These are phyloP conservation scores for Tephrocybe sp. DNA, from an alignment of 768 basidiomycete species.

Conservation along the genomic window DNA sequence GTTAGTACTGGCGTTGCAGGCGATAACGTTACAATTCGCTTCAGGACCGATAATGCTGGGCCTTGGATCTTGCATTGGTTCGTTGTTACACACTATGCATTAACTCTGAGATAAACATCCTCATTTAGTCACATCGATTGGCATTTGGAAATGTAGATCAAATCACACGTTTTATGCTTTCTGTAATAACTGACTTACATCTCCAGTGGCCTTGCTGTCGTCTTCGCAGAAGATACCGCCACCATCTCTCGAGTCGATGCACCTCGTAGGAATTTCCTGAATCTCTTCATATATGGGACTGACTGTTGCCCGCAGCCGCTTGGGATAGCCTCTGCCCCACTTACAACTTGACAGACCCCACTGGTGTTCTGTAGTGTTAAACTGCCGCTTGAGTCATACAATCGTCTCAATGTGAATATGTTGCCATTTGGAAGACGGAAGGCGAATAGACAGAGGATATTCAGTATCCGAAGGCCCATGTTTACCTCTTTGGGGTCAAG, in stretches of 20 bases:
- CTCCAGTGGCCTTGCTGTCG: conserved; percentile 34
- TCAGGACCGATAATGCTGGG: conserved; percentile 34
- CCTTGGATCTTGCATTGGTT: conserved; percentile 49
- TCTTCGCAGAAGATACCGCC: conserved; percentile 33
- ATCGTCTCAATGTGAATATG: too few relatives aligned
- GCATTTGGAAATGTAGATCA: conserved; percentile 19
- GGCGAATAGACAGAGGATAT: too few relatives aligned
- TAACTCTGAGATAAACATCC: conserved; percentile 36
- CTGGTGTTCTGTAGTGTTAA: not conserved
- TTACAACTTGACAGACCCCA: conserved; percentile 16
- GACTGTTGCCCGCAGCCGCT: conserved; percentile 15
- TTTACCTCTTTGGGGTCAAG: too few relatives aligned
- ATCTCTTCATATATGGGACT: not conserved
- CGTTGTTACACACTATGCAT: conserved; percentile 2
- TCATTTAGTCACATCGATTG: conserved; percentile 28
- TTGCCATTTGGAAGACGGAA: too few relatives aligned
- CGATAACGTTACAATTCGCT: conserved; percentile 43
- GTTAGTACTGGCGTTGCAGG: conserved; percentile 30
- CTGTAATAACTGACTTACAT: conserved; percentile 1
- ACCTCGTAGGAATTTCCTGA: not conserved
- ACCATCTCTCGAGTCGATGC: not conserved
- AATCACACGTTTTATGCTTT: conserved; percentile 7
- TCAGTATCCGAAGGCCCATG: too few relatives aligned
- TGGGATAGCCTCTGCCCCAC: conserved; percentile 37
- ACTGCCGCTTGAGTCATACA: too few relatives aligned